Evolutionary conservation across 106 monocot genomes (phyloP), one percentile per base, ranked within the genome.

Genomic region (Acorus calamus): DNA sequence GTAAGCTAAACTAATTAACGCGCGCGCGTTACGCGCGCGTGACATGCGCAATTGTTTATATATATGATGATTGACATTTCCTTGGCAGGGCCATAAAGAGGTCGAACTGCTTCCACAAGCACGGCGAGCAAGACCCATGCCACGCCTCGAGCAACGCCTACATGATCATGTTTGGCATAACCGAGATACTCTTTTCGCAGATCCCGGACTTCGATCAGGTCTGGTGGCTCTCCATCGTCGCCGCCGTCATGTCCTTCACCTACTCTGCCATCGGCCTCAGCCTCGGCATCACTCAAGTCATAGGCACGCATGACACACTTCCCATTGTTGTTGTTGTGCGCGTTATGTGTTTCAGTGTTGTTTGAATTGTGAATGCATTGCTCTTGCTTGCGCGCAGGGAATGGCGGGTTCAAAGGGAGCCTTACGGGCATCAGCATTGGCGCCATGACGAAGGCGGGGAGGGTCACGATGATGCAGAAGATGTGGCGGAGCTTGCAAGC

Each of bases 221-320:
- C 1, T 84, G 69, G 71, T 88, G 88, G 88, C 84, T 88, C 13
- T 88, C 88, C 57, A 81, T 81, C 47, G 65, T 88, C 4, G 88
- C 88, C 2, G 88, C 88, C 0, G 61, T 84, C 65, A 88, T 88
- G 88, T 88, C 88, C 69, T 88, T 88, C 69, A 75, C 88, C 3
- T 88, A 84, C 69, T 77, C 88, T 2, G 62, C 72, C 7, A 62
- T 88, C 6, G 84, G 88, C 3, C 77, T 88, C 9, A 53, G 72
- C 47, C 67, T 88, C 6, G 88, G 88, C 44, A 53, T 84, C 46
- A 78, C 75, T 11, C 68, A 84, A 61, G 74, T 75, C 52, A 74
- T 71, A 67, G 82, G 86, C 83, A 82, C 28, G 8, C 6, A 2
- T 7, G 6, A 52, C 10, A 52, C 28, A 47, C 2, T 4, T 64